Evolutionary conservation across 2,329 filamentous ascomycete species (phyloP).

Genomic region (Shiraia sp.): DNA sequence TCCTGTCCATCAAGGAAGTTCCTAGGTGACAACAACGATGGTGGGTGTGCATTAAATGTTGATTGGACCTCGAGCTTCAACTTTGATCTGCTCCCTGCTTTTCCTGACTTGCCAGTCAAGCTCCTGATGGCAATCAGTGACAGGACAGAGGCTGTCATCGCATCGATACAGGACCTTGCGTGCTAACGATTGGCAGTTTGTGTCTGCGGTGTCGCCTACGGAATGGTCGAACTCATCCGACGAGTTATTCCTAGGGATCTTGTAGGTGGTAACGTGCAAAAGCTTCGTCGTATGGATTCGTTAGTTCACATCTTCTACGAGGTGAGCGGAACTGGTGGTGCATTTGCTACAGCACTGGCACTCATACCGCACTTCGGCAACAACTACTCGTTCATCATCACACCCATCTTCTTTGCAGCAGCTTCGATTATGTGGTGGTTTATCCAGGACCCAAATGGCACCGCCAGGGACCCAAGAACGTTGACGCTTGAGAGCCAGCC

Average conservation of each 20-base stretch:
- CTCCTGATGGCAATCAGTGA: no score
- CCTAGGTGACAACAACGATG: no score
- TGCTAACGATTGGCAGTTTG: slow-evolving; percentile 22
- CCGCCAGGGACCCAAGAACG: slow-evolving; percentile 25
- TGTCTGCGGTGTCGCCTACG: slow-evolving; percentile 36
- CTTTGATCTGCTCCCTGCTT: no score
- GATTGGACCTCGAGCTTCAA: no score
- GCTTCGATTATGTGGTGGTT: slow-evolving; percentile 53
- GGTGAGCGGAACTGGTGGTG: slow-evolving; percentile 53
- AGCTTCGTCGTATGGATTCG: slow-evolving; percentile 53
- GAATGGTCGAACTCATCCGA: slow-evolving; percentile 58
- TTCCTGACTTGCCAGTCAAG: no score
- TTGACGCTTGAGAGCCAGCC: slow-evolving; percentile 30
- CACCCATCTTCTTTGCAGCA: slow-evolving; percentile 52
- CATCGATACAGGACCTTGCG: neutral
- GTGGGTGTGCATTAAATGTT: no score
- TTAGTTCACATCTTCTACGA: slow-evolving; percentile 55
- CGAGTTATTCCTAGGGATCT: slow-evolving; percentile 57
- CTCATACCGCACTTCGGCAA: slow-evolving; percentile 57
- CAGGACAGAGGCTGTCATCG: no score
- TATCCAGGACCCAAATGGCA: slow-evolving; percentile 46
- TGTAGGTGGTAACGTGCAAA: slow-evolving; percentile 56
- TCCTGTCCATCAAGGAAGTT: slow-evolving; percentile 35
- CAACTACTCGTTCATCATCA: slow-evolving; percentile 57
- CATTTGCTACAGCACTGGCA: slow-evolving; percentile 54